A percentile compares a stretch with the other conserved stretches of the same genome.
phyloP scores from a whole-genome alignment of 2,329 filamentous ascomycete species.

The Fusarium temperatum region DNA sequence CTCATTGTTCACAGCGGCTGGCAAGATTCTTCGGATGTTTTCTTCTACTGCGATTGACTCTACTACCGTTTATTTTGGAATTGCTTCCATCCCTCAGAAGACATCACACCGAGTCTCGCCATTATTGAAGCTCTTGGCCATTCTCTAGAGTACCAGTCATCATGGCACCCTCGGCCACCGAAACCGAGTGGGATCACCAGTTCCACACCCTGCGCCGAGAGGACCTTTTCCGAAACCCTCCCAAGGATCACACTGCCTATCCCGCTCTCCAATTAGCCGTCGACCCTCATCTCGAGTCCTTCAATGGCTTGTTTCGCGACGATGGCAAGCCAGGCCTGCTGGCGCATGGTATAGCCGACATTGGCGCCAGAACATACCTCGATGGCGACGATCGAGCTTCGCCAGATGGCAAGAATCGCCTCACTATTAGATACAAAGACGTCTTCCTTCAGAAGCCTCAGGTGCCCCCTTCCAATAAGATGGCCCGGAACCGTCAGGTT shows the following conservation, averaged over 20 bases:
- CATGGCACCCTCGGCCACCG: slow-evolving; percentile 68
- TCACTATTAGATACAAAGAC: slow-evolving; percentile 82
- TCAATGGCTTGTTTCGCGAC: slow-evolving; percentile 86
- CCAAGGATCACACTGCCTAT: slow-evolving; percentile 86
- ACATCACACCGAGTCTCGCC: neutral
- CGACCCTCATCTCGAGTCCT: slow-evolving; percentile 91
- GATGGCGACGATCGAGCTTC: slow-evolving; percentile 78
- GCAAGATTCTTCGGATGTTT: slow-evolving; percentile 2
- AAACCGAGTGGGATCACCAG: slow-evolving; percentile 81
- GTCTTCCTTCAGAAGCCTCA: slow-evolving; percentile 84
- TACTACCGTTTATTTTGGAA: neutral
- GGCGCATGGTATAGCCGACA: slow-evolving; percentile 82
- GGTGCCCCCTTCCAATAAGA: slow-evolving; percentile 84
- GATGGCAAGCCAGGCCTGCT: slow-evolving; percentile 69
- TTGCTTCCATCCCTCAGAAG: neutral
- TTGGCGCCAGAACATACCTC: slow-evolving; percentile 86
- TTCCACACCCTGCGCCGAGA: slow-evolving; percentile 89
- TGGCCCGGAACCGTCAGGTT: slow-evolving; percentile 83
- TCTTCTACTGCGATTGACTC: neutral
- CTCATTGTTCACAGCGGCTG: slow-evolving; percentile 7
- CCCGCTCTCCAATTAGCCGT: slow-evolving; percentile 87
- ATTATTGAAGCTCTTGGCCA: slow-evolving; percentile 4
- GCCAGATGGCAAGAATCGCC: slow-evolving; percentile 71
- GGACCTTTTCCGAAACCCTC: slow-evolving; percentile 87
- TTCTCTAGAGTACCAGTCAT: slow-evolving; percentile 28